phyloP scores from a whole-genome alignment of 495 filamentous ascomycete genomes.

The Gamarada debralockiae region DNA sequence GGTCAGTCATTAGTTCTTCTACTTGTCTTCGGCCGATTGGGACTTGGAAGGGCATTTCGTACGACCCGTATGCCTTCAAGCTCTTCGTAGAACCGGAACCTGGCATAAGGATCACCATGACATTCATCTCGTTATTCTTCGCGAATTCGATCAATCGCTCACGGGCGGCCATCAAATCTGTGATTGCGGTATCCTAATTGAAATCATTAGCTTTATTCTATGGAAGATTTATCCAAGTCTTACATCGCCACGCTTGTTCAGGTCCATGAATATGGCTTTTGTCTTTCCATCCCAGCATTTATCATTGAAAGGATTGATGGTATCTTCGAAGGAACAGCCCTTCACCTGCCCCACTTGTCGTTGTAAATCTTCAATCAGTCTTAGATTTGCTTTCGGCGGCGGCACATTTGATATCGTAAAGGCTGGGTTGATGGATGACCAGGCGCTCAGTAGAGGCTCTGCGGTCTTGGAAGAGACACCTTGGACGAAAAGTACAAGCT shows the following conservation, averaged over 20 bases:
- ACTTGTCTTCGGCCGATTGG: slow-evolving; percentile 13
- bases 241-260: slow-evolving; percentile 9
- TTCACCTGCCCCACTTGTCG: slow-evolving; percentile 19
- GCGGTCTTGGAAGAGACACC: slow-evolving; percentile 33
- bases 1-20: slow-evolving; percentile 19
- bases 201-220: slow-evolving; percentile 1
- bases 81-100: slow-evolving; percentile 9
- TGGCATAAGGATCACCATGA: slow-evolving; percentile 21
- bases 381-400: slow-evolving; percentile 32
- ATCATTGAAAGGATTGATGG: slow-evolving; percentile 36
- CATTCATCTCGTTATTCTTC: slow-evolving; percentile 17
- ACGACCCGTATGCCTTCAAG: slow-evolving; percentile 18
- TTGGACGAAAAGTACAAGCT: slow-evolving; percentile 48
- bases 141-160: slow-evolving; percentile 17
- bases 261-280: slow-evolving; percentile 29
- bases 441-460: slow-evolving; percentile 28
- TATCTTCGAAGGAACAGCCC: slow-evolving; percentile 35
- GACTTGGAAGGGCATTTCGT: slow-evolving; percentile 16
- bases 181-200: slow-evolving; percentile 1
- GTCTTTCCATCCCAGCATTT: slow-evolving; percentile 43
- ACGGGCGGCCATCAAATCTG: slow-evolving; percentile 10
- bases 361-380: slow-evolving; percentile 29
- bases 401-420: slow-evolving; percentile 40
- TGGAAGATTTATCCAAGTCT: not conserved
- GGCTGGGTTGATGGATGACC: slow-evolving; percentile 27